A percentile compares a stretch with the other conserved stretches of the same genome.
Evolutionary conservation across 345 rosid species (phyloP).

Genomic region (Pelargonium nanum): DNA sequence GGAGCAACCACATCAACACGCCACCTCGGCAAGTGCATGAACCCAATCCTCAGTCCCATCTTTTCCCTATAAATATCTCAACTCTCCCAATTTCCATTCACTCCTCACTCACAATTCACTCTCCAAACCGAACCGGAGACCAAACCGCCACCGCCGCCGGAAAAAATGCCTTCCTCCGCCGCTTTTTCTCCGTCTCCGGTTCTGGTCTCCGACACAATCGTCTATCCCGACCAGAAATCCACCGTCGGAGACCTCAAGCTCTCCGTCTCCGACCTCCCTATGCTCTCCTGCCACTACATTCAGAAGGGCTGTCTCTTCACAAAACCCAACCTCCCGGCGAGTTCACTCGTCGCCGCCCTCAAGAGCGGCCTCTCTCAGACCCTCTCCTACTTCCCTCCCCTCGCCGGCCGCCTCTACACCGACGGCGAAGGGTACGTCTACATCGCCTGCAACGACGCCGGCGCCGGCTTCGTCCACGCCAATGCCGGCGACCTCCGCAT

Average conservation of each 20-base stretch:
- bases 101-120: constrained; percentile 11
- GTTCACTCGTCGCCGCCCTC: constrained; percentile 29
- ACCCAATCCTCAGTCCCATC: background rate
- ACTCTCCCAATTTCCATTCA: background rate
- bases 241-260: constrained; percentile 55
- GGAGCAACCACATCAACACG: too few species aligned
- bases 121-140: background rate
- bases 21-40: too few species aligned
- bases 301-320: constrained; percentile 78
- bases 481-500: constrained; percentile 22
- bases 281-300: constrained; percentile 93
- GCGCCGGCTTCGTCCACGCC: constrained; percentile 58
- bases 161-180: constrained; percentile 36
- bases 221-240: constrained; percentile 49
- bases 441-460: constrained; percentile 62
- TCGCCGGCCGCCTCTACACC: constrained; percentile 73
- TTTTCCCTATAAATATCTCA: constrained; percentile 37
- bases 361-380: constrained; percentile 36
- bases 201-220: constrained; percentile 37
- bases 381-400: constrained; percentile 71
- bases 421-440: constrained; percentile 37
- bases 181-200: constrained; percentile 24
- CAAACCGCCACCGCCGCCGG: background rate
- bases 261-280: constrained; percentile 89
- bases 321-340: constrained; percentile 24